Base-by-base conservation (phyloP, 495 filamentous ascomycete genomes). In the Jackrogersella minutella region DNA sequence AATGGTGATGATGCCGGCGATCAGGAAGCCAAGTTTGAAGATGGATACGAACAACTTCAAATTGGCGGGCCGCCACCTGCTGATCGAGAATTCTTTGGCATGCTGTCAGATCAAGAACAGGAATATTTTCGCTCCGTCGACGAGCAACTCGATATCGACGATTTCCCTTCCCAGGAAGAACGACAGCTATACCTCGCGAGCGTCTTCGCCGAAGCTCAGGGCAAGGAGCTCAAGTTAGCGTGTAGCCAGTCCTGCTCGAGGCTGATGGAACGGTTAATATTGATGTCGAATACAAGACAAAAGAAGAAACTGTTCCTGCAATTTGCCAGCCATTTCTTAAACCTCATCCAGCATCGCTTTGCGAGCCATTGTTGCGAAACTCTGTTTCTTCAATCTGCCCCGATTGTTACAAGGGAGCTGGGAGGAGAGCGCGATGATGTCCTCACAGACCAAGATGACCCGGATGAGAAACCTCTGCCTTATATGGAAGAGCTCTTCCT, bases 331-430 rank as follows among this genome's bases (percentile, higher is more conserved):
- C 90, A 98, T 71, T 97, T 97, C 77, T 75, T 96, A 51, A 86
- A 91, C 69, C 83, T 97, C 26, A 86, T 97, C 19, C 93, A 95
- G 70, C 95, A 99, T 76, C 90, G 93, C 24, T 99, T 99, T 73
- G 95, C 95, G 3, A 92, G 91, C 52, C 95, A 99, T 78, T 98
- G 93, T 73, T 97, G 94, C 76, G 95, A 99, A 79, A 93, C 91
- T 13, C 82, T 99, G 8, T 97, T 99, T 70, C 80, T 93, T 33
- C 85, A 89, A 56, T 89, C 90, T 7, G 93, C 93, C 14, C 87
- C 90, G 0, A 79, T 90, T 5, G 90, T 97, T 21, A 90, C 88
- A 17, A 78, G 88, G 63, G 91, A 93, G 74, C 74, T 92, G 53
- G 85, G 82, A 50, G 79, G 84, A 30, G 71, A 72, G 6, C 68